Conservation (phyloP, 169 alveolate genomes). For the Pseudocohnilembus persalinus region DNA sequence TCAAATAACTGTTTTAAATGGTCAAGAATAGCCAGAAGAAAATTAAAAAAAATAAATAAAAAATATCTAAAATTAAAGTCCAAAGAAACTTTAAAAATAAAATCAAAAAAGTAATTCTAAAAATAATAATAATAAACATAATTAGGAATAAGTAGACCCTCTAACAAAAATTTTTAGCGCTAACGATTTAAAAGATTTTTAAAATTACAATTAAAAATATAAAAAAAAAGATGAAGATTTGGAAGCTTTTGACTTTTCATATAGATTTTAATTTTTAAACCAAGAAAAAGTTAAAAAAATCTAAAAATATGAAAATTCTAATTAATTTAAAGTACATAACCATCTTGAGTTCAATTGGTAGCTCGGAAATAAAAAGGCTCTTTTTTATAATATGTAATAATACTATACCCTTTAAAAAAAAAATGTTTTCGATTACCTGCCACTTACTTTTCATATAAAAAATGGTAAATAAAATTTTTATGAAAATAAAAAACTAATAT, state of each 20-base stretch:
- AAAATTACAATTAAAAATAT: background rate
- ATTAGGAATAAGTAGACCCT: background rate
- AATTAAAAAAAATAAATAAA: no score
- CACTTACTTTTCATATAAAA: conserved; percentile 47
- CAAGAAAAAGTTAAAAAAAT: background rate
- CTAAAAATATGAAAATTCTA: no score
- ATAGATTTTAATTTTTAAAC: background rate
- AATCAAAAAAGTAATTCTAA: background rate
- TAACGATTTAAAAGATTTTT: background rate
- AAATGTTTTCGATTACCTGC: conserved; percentile 41
- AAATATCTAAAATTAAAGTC: no score
- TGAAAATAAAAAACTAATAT: no score
- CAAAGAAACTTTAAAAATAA: background rate
- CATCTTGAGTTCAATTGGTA: conserved; percentile 39
- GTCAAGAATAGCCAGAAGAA: background rate
- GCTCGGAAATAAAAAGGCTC: conserved; percentile 47
- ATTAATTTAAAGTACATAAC: conserved; percentile 23
- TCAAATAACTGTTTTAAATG: background rate
- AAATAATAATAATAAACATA: no score
- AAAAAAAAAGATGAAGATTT: background rate
- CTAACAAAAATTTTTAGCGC: background rate
- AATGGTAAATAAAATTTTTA: conserved; percentile 27
- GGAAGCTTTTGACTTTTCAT: background rate
- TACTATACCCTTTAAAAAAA: conserved; percentile 32
- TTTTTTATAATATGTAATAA: conserved; percentile 46